Evolutionary conservation across 305 asterid species (phyloP), one percentile per base, ranked within the genome.

Genomic region (Caryopteris hybrid): DNA sequence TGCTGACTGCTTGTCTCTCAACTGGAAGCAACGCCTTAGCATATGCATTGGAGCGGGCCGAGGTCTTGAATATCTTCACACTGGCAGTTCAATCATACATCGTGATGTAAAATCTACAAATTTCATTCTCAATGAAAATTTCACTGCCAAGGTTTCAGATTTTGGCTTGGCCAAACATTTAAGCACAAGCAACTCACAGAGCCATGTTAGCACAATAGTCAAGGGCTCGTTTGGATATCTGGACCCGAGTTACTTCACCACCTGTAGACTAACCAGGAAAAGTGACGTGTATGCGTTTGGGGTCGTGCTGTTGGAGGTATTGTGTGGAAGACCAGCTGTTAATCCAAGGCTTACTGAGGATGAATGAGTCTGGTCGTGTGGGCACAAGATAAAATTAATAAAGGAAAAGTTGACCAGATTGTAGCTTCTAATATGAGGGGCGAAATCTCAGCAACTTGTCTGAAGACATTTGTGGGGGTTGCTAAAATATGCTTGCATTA

Each of bases 11-110:
- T 36, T 31, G 18, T 34, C 75, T 36, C 84, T 72, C 17, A 54
- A 75, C 1, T 68, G 79, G 89, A 81, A 75, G 43, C 75, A 74
- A 36, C 80, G 83, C 46, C 80, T 84, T 4, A 60, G 16, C 10
- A 81, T 81, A 27, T 81, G 86, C 78, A 72, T 84, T 6, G 88
- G 83, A 20, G 77, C 85, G 21, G 86, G 69, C 25, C 84, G 84
- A 23, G 88, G 84, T 6, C 58, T 84, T 1, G 84, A 74, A 16
- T 84, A 76, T 64, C 88, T 80, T 36, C 88, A 84, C 70, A 76
- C 70, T 0, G 77, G 75, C 23, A 42, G 33, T 18, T 75, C 73
- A 67, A 36, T 80, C 69, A 68, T 83, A 52, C 88, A 83, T 50
- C 77, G 83, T 0, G 86, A 83, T 61, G 74, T 83, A 21, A 80